Percentiles rank a stretch among this genome's conserved stretches.
phyloP scores from a whole-genome alignment of 2,329 filamentous ascomycete species.

The Epichloe gansuensis region DNA sequence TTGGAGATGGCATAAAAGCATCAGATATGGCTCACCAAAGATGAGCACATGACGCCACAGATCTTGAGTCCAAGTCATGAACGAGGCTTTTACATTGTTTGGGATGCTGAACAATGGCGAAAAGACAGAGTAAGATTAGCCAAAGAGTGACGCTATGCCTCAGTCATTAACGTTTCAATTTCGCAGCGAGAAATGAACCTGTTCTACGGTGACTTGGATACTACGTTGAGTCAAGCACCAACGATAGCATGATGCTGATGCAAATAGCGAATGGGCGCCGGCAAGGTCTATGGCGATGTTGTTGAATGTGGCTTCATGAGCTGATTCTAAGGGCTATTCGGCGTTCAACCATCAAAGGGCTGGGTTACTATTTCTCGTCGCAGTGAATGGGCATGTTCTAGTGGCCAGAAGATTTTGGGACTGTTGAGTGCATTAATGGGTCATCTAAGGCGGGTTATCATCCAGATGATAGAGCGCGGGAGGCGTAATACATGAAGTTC shows the following conservation, averaged over 20 bases:
- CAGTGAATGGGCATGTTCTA: slow-evolving; percentile 18
- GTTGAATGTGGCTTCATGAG: slow-evolving; percentile 9
- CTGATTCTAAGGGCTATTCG: slow-evolving; percentile 13
- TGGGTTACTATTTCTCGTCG: slow-evolving; percentile 17
- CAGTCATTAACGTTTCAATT: slow-evolving; percentile 3
- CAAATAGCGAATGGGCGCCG: not conserved
- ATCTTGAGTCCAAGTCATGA: slow-evolving; percentile 46
- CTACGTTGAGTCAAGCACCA: slow-evolving; percentile 24
- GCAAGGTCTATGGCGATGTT: slow-evolving; percentile 4
- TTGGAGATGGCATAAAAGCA: slow-evolving; percentile 60
- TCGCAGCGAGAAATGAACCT: slow-evolving; percentile 49
- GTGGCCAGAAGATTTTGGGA: slow-evolving; percentile 14
- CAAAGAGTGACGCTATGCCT: slow-evolving; percentile 6
- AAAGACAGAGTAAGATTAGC: slow-evolving; percentile 50
- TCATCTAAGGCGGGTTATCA: slow-evolving; percentile 9
- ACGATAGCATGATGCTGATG: slow-evolving; percentile 14
- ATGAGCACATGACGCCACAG: slow-evolving; percentile 52
- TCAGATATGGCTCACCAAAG: slow-evolving; percentile 55
- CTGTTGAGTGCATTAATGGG: slow-evolving; percentile 17
- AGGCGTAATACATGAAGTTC: slow-evolving; percentile 4
- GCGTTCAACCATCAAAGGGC: slow-evolving; percentile 20
- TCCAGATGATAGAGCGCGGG: slow-evolving; percentile 6
- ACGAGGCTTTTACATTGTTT: slow-evolving; percentile 55
- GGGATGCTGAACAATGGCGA: slow-evolving; percentile 49
- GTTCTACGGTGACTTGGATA: slow-evolving; percentile 50